Conservation (phyloP, 768 basidiomycete species). For the Tylopilus vinaceipallidus region DNA sequence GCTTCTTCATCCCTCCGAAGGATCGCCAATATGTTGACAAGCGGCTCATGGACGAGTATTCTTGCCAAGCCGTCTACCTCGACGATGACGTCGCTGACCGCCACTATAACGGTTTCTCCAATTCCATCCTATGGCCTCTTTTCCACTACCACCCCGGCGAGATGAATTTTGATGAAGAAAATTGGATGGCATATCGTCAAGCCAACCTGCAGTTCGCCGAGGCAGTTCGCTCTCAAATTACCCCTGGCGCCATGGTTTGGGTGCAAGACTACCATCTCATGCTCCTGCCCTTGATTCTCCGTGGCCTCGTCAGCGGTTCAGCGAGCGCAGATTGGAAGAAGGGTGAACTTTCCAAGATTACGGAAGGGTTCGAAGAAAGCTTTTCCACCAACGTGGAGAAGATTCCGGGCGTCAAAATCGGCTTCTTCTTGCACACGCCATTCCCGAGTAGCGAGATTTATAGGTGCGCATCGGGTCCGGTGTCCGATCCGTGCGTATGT, state of each 20-base stretch:
- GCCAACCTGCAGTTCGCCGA: conserved; percentile 96
- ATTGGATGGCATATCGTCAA: conserved; percentile 97
- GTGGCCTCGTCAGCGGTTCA: conserved; percentile 79
- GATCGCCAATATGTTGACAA: conserved; percentile 91
- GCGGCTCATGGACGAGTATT: conserved; percentile 91
- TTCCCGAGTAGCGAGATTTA: conserved; percentile 99
- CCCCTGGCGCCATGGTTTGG: conserved; percentile 94
- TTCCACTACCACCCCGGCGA: conserved; percentile 99
- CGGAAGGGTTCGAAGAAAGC: conserved; percentile 63
- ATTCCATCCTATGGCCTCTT: conserved; percentile 98
- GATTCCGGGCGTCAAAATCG: conserved; percentile 82
- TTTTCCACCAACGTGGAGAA: conserved; percentile 36
- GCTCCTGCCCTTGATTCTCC: conserved; percentile 95
- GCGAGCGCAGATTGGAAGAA: conserved; percentile 54
- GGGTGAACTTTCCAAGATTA: conserved; percentile 64
- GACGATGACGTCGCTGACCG: conserved; percentile 98
- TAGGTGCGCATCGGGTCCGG: conserved; percentile 53
- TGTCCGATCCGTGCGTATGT: conserved; percentile 10
- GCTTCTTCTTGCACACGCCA: conserved; percentile 97
- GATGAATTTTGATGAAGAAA: conserved; percentile 99
- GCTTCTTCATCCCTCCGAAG: conserved; percentile 89
- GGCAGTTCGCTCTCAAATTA: conserved; percentile 74
- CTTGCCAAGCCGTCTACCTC: conserved; percentile 96
- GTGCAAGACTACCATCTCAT: conserved; percentile 98
- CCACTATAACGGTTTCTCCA: conserved; percentile 98